Conservation (phyloP, 305 asterid species). For the Plantago coronopus region DNA sequence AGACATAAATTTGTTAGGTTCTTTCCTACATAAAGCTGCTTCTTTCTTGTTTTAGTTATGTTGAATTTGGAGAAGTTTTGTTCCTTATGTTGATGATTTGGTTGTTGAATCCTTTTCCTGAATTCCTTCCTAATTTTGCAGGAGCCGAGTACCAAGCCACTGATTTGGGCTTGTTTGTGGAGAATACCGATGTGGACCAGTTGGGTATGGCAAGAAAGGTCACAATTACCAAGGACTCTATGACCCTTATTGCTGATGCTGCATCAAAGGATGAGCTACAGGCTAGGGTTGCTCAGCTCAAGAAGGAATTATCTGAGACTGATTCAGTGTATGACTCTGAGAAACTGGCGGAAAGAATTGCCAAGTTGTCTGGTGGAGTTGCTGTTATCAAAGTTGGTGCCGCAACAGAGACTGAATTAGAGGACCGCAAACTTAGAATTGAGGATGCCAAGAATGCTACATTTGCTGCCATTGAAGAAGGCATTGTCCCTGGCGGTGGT, state of each 20-base stretch:
- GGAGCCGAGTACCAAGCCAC: conserved; percentile 96
- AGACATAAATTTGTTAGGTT: too few relatives aligned
- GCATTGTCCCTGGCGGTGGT: conserved; percentile 98
- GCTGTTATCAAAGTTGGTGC: conserved; percentile 98
- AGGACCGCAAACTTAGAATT: conserved; percentile 84
- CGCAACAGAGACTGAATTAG: conserved; percentile 91
- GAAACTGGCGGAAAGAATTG: conserved; percentile 94
- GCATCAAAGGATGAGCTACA: conserved; percentile 97
- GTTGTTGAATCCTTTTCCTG: neutral
- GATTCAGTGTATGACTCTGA: conserved; percentile 86
- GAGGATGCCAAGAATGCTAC: conserved; percentile 99
- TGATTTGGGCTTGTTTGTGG: conserved; percentile 78
- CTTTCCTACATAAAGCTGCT: too few relatives aligned
- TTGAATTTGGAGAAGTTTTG: neutral
- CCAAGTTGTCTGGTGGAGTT: conserved; percentile 89
- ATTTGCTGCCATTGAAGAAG: conserved; percentile 99
- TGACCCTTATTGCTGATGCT: conserved; percentile 93
- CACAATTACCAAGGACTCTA: conserved; percentile 73
- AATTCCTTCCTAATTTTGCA: conserved; percentile 24
- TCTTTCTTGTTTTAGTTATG: neutral
- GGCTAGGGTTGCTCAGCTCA: conserved; percentile 87
- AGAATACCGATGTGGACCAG: conserved; percentile 71
- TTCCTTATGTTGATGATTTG: too few relatives aligned
- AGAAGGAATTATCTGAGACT: conserved; percentile 72
- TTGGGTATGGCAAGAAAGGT: conserved; percentile 87